A percentile compares a stretch with the other conserved stretches of the same genome.
Evolutionary conservation across 768 basidiomycete species (phyloP).

Genomic region (Lactarius tabidus): DNA sequence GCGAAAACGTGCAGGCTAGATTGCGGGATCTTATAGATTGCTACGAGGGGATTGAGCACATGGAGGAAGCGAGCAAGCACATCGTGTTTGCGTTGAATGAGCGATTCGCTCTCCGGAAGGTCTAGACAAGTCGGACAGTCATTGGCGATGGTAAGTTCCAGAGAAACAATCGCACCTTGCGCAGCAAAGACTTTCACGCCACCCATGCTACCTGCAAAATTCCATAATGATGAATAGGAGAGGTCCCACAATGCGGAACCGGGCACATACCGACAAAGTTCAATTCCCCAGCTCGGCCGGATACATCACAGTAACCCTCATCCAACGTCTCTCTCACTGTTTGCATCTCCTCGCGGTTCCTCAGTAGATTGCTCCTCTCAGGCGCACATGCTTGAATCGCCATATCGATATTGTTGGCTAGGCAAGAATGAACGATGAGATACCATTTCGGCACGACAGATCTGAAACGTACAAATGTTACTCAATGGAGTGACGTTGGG

Average conservation of each 20-base stretch:
- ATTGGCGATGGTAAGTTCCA: background rate
- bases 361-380: constrained; percentile 58
- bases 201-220: constrained; percentile 9
- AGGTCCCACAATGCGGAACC: background rate
- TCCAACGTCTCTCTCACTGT: constrained; percentile 69
- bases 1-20: constrained; percentile 82
- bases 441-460: background rate
- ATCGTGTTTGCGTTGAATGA: constrained; percentile 53
- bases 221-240: background rate
- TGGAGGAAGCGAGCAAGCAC: constrained; percentile 68
- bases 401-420: constrained; percentile 35
- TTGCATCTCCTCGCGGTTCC: constrained; percentile 65
- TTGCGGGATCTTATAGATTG: constrained; percentile 70
- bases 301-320: constrained; percentile 80
- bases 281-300: constrained; percentile 59
- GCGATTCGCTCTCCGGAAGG: constrained; percentile 45
- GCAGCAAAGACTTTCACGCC: constrained; percentile 3
- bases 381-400: constrained; percentile 70
- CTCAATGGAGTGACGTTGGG: constrained; percentile 39
- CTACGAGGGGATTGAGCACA: constrained; percentile 59
- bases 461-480: constrained; percentile 37
- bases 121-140: constrained; percentile 40
- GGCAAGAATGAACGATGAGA: constrained; percentile 5
- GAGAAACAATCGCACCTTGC: constrained; percentile 15
- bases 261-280: constrained; percentile 50